Percentiles rank a stretch among this genome's conserved stretches.
phyloP scores from a whole-genome alignment of 495 filamentous ascomycete genomes.

The Pseudoneurospora amorphoporcata region DNA sequence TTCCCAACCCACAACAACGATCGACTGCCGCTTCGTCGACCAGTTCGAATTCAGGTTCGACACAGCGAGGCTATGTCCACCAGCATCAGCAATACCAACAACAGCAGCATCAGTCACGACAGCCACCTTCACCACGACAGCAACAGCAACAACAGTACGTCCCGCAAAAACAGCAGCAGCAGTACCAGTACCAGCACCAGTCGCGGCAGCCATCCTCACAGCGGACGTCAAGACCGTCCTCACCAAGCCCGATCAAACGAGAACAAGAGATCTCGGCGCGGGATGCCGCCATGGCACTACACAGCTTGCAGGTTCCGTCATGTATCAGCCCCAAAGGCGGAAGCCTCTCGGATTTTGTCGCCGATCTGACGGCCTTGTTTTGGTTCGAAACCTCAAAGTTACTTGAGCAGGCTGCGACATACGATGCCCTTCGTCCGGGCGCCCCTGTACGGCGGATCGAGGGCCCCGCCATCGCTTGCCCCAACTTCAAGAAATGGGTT shows the following conservation, averaged over 20 bases:
- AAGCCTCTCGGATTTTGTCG: slow-evolving; percentile 70
- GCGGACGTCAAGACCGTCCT: slow-evolving; percentile 24
- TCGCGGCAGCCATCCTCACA: slow-evolving; percentile 18
- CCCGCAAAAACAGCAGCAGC: neutral
- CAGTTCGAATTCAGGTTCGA: neutral
- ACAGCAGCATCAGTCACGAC: slow-evolving; percentile 15
- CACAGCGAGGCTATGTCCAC: neutral
- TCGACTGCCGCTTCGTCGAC: neutral
- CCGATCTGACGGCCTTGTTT: slow-evolving; percentile 92
- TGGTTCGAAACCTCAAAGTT: slow-evolving; percentile 92
- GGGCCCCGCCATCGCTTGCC: slow-evolving; percentile 61
- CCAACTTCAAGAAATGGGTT: slow-evolving; percentile 89
- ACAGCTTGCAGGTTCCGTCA: slow-evolving; percentile 59
- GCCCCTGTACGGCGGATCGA: slow-evolving; percentile 45
- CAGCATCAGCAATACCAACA: slow-evolving; percentile 1
- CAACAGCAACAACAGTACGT: neutral
- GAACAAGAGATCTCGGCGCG: slow-evolving; percentile 19
- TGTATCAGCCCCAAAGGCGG: slow-evolving; percentile 66
- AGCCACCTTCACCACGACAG: slow-evolving; percentile 14
- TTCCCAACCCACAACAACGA: neutral
- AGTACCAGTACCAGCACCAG: slow-evolving; percentile 4
- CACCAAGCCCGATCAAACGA: slow-evolving; percentile 15
- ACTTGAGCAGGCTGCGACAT: slow-evolving; percentile 61
- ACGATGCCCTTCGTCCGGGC: slow-evolving; percentile 31
- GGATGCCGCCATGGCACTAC: slow-evolving; percentile 40